A percentile compares a stretch with the other conserved stretches of the same genome.
phyloP scores from a whole-genome alignment of 352 stramenopile genomes.

The Phytophthora citricola region DNA sequence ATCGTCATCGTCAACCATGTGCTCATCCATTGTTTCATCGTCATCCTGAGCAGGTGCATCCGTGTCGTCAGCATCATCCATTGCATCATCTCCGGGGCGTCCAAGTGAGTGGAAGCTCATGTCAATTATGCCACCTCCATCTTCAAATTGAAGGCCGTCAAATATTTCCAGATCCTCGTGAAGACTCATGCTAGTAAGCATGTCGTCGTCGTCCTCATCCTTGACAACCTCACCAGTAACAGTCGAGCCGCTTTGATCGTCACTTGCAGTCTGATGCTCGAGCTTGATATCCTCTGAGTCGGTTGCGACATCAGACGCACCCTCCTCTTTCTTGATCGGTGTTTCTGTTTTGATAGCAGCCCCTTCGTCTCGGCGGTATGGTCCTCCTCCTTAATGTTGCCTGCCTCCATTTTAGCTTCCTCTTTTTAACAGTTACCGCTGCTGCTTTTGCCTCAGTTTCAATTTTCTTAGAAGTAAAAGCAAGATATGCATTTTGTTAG shows the following conservation, averaged over 20 bases:
- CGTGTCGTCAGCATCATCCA: constrained; percentile 48
- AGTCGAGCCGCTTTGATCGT: neutral
- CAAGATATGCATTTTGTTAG: neutral
- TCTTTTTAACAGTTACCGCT: constrained; percentile 16
- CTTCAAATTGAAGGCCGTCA: constrained; percentile 87
- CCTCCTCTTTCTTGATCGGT: constrained; percentile 33
- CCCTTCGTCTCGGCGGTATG: neutral
- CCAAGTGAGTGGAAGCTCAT: constrained; percentile 49
- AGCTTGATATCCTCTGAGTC: constrained; percentile 50
- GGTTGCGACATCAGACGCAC: constrained; percentile 22
- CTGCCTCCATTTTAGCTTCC: constrained; percentile 14
- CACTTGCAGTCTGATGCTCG: constrained; percentile 23
- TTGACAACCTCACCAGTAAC: constrained; percentile 5
- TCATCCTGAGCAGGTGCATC: constrained; percentile 50
- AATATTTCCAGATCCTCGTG: constrained; percentile 87
- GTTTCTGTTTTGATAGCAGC: constrained; percentile 14
- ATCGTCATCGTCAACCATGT: constrained; percentile 70
- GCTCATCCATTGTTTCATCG: constrained; percentile 51
- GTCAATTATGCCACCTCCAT: constrained; percentile 84
- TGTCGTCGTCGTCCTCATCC: constrained; percentile 62
- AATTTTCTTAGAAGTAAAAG: constrained; percentile 24
- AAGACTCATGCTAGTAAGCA: constrained; percentile 75
- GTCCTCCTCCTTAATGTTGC: constrained; percentile 18
- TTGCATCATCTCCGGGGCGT: constrained; percentile 28
- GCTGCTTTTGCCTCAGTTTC: constrained; percentile 19